Evolutionary conservation across 352 stramenopile species (phyloP).

Genomic region (Globisporangium radiosum): DNA sequence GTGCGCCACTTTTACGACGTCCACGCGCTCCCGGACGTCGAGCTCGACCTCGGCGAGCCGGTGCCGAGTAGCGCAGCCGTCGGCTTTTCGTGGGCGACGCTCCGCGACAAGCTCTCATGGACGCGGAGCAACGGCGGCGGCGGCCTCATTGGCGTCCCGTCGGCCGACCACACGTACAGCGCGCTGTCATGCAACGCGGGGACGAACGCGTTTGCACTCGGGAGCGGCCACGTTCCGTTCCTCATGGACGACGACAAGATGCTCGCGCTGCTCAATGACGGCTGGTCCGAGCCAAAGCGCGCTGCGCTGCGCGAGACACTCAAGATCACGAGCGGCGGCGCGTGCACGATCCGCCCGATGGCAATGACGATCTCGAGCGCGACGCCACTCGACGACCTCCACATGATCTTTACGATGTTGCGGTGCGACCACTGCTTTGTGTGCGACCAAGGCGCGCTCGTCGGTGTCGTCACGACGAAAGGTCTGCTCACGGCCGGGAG

Average conservation of each 20-base stretch:
- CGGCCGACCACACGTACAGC: slow-evolving; percentile 67
- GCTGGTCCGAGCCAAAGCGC: slow-evolving; percentile 58
- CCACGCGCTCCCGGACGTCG: slow-evolving; percentile 40
- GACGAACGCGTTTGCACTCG: slow-evolving; percentile 7
- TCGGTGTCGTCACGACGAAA: slow-evolving; percentile 80
- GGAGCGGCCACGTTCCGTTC: slow-evolving; percentile 39
- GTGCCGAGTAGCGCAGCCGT: slow-evolving; percentile 21
- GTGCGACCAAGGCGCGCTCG: slow-evolving; percentile 75
- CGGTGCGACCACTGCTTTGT: slow-evolving; percentile 86
- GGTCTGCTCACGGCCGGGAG: slow-evolving; percentile 51
- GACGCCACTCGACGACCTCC: slow-evolving; percentile 77
- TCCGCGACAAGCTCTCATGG: slow-evolving; percentile 49
- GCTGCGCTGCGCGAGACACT: slow-evolving; percentile 43
- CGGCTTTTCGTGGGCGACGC: slow-evolving; percentile 50
- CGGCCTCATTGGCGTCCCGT: slow-evolving; percentile 59
- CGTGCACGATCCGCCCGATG: slow-evolving; percentile 68
- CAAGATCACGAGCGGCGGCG: slow-evolving; percentile 61
- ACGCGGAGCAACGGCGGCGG: slow-evolving; percentile 31
- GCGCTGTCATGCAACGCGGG: slow-evolving; percentile 30
- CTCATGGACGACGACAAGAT: slow-evolving; percentile 82
- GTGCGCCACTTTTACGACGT: slow-evolving; percentile 55
- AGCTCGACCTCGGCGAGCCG: slow-evolving; percentile 69
- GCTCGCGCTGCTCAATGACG: slow-evolving; percentile 62
- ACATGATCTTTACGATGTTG: slow-evolving; percentile 91
- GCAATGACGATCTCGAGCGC: slow-evolving; percentile 76